A percentile compares a stretch with the other conserved stretches of the same genome.
These are phyloP conservation scores for Dactylonectria macrodidyma DNA, from an alignment of 2,329 filamentous ascomycete genomes.

Conservation along the genomic window DNA sequence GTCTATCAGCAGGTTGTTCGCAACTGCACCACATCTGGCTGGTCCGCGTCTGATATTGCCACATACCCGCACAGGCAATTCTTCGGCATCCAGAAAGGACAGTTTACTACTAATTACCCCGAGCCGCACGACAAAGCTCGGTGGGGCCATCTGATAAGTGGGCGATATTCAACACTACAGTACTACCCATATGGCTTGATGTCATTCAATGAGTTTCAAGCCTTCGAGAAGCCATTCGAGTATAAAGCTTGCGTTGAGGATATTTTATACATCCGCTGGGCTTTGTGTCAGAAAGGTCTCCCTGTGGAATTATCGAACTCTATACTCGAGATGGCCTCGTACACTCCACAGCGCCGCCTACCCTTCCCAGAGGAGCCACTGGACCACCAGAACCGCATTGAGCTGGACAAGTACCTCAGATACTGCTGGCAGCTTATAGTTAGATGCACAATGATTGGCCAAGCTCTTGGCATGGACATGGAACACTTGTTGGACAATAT, in stretches of 20 bases:
- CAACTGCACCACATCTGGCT: conserved; percentile 5
- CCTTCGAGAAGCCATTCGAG: neutral
- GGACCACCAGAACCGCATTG: neutral
- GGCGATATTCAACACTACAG: neutral
- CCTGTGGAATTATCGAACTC: conserved; percentile 9
- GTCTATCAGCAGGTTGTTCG: conserved; percentile 6
- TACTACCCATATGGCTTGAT: conserved; percentile 7
- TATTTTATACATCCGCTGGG: neutral
- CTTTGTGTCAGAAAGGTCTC: neutral
- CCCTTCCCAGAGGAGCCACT: neutral
- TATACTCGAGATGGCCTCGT: conserved; percentile 5
- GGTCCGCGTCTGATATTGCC: conserved; percentile 4
- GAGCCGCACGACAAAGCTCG: neutral
- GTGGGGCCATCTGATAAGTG: neutral
- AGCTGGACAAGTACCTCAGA: conserved; percentile 2
- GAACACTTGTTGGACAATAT: neutral
- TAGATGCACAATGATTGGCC: neutral
- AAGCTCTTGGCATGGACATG: conserved; percentile 5
- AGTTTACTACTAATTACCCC: neutral
- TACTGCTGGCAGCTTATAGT: conserved; percentile 5
- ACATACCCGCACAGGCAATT: conserved; percentile 8
- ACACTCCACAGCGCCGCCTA: conserved; percentile 2
- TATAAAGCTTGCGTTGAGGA: neutral
- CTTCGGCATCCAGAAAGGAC: neutral
- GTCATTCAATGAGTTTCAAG: neutral